Base-by-base conservation (phyloP, 2,329 filamentous ascomycete genomes). In the Ceratocystis albifundus region DNA sequence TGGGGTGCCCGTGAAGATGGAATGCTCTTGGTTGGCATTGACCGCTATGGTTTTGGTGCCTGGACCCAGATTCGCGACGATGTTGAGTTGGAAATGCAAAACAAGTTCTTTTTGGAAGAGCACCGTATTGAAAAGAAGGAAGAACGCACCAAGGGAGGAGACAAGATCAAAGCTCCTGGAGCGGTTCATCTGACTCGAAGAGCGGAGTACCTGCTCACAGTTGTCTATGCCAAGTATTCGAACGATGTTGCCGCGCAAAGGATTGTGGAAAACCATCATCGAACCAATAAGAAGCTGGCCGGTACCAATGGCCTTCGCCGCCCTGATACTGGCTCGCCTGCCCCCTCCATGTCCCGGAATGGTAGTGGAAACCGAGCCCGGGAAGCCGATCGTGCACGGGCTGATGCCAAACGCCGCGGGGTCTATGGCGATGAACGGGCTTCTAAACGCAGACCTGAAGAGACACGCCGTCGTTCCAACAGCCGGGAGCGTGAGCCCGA, bases 51-150 rank as follows among this genome's bases (percentile, higher is more conserved):
- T 1, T 97, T 96, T 73, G 95, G 95, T 66, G 92, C 93, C 2
- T 99, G 94, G 94, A 84, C 88, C 1, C 88, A 92, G 71, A 97
- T 99, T 71, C 87, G 94, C 5, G 94, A 99, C 71, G 94, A 99
- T 72, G 78, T 84, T 1, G 91, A 96, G 41, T 83, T 99, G 25
- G 88, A 86, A 7, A 86, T 99, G 78, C 78, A 80, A 1, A 91
- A 96, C 71, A 97, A 96, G 73, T 89, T 97, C 74, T 99, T 96
- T 77, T 78, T 99, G 1, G 94, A 99, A 74, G 95, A 99, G 75
- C 92, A 97, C 74, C 88, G 93, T n/a, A 93, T 97, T 20, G 94
- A 96, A 75, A 94, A 95, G 77, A 97, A 97, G 74, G 92, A 94
- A 72, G 91, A 96, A 75, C 88, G 94, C 45, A 88, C 81, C 72